Evolutionary conservation across 2,329 filamentous ascomycete genomes (phyloP), one percentile per base, ranked within the genome.

Genomic region (Aspergillus sp.): DNA sequence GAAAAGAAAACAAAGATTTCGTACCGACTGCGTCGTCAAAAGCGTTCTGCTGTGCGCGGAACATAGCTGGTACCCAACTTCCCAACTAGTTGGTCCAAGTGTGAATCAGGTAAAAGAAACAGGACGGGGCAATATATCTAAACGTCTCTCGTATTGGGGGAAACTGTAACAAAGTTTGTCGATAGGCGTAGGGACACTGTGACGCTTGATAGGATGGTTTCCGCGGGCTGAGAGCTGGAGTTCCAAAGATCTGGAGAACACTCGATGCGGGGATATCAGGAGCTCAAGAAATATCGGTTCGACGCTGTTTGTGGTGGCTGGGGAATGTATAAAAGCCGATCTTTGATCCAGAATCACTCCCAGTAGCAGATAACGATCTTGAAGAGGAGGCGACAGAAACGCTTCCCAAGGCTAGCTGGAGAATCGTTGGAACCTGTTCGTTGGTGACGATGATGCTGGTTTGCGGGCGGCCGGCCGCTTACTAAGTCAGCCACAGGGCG

Each of bases 1-100:
- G 7, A 8, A 77, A 15, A 12, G 5, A 12, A 17, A 27, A 31
- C 5, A 11, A 9, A 17, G 45, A 12, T 11, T 2, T 5, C 39
- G 72, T 79, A 87, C 85, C 85, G 74, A 90, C 85, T 66, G 84
- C 84, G 69, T 90, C 87, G 74, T 90, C 87, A 66, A 89, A 89
- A 47, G 84, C 81, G 74, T 89, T 89, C 72, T 86, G 83, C 75
- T 88, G 82, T 52, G 81, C 78, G 67, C 83, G 82, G 74, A 85
- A 85, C 83, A 85, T 85, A 60, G 61, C 64, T 14, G 21, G 31
- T 54, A n/a, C 12, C 21, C n/a, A 19, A 37, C 37, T 19, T 31
- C 15, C n/a, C 21, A 52, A 15, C 43, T 46, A 21, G 31, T 21
- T 35, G 27, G 21, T 45, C 8, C n/a, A 46, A 19, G 5, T 41